A percentile compares a stretch with the other conserved stretches of the same genome.
Evolutionary conservation across 768 basidiomycete species (phyloP).

Genomic region (Inosperma sp.): DNA sequence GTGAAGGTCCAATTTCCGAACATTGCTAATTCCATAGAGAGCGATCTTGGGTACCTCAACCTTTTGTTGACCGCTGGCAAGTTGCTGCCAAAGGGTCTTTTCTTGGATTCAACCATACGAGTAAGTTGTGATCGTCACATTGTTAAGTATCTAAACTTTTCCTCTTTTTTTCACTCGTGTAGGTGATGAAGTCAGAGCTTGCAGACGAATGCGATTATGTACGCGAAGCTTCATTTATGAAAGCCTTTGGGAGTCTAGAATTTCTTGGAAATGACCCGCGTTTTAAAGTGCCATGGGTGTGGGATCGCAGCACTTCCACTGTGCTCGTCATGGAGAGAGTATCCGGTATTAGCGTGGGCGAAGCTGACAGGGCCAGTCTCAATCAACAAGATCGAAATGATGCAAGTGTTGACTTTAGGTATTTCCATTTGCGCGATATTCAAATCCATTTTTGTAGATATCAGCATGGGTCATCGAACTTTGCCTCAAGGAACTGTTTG

Average conservation of each 20-base stretch:
- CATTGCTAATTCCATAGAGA: neutral
- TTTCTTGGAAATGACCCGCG: slow-evolving; percentile 53
- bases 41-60: no score
- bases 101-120: no score
- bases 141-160: neutral
- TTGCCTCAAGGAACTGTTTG: slow-evolving; percentile 86
- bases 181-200: slow-evolving; percentile 88
- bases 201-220: slow-evolving; percentile 90
- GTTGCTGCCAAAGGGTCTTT: no score
- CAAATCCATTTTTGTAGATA: slow-evolving; percentile 50
- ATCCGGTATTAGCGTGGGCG: slow-evolving; percentile 76
- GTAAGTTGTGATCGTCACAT: no score
- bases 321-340: slow-evolving; percentile 91
- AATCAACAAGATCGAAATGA: slow-evolving; percentile 65
- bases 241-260: slow-evolving; percentile 49
- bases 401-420: slow-evolving; percentile 39
- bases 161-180: neutral
- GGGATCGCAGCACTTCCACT: slow-evolving; percentile 72
- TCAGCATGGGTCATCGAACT: slow-evolving; percentile 76
- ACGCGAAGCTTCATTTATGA: slow-evolving; percentile 73
- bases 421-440: neutral
- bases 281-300: slow-evolving; percentile 85
- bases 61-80: no score
- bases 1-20: neutral
- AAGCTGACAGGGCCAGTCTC: slow-evolving; percentile 48